Base-by-base conservation (phyloP, 345 rosid genomes). In the Bretschneidera sinensis region DNA sequence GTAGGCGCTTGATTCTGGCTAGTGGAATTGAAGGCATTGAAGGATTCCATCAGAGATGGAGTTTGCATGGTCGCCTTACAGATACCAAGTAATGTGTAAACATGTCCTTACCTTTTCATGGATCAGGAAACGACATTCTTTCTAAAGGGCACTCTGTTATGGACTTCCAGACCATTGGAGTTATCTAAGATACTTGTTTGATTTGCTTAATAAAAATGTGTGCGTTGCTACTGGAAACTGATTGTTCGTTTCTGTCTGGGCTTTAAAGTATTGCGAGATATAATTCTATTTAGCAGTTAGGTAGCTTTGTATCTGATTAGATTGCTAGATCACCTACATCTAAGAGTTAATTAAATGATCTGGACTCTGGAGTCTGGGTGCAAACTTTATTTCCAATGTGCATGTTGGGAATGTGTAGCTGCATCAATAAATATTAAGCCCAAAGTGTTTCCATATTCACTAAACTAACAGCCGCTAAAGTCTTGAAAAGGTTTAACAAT, bases 21-120 rank as follows among this genome's bases (percentile, higher is more conserved):
- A 86, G 99, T 71, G 97, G 95, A 78, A 61, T 80, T 61, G 86
- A 90, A 81, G 99, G 95, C 59, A 74, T 82, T 50, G 91, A 86
- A 57, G 99, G 99, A 70, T 94, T 86, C 74, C 96, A 86, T 31
- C 87, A 76, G 76, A 83, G 99, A 63, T 94, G 97, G 99, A 86
- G 99, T 74, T 72, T 94, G 70, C 99, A 94, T 45, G 99, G 99
- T 57, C 86, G 79, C 25, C 86, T 90, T 71, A 77, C 92, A 1
- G 95, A 94, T 72, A 78, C 83, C 70, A 90, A 83, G 94, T 87
- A 85, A 75, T 67, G 63, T 73, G 45, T 16, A 17, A 59, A 24
- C 33, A 22, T 43, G 58, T 53, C 22, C 48, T 39, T 25, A 17
- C 19, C 17, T 14, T 35, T 71, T 43, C 49, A 53, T 55, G 47